Evolutionary conservation across 1,139 yeast species (phyloP).

Genomic region (Arxiozyma telluris): DNA sequence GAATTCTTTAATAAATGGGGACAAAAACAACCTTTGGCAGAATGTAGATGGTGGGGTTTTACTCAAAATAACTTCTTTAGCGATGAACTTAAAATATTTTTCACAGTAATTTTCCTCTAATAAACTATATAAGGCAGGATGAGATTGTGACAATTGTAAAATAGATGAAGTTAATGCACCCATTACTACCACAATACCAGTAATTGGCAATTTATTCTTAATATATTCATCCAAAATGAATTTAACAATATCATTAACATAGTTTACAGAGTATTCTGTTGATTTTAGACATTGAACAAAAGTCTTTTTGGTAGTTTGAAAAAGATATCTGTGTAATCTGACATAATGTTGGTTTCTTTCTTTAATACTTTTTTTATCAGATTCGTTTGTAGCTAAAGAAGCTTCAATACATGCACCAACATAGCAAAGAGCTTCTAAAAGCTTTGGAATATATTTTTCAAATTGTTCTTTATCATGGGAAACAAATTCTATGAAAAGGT

Average conservation of each 20-base stretch:
- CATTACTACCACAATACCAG: slow-evolving; percentile 29
- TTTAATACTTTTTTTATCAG: slow-evolving; percentile 12
- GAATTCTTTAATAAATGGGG: slow-evolving; percentile 36
- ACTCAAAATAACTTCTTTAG: slow-evolving; percentile 38
- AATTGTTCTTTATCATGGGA: slow-evolving; percentile 10
- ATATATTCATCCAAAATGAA: slow-evolving; percentile 11
- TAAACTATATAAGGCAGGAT: slow-evolving; percentile 34
- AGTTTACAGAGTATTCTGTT: slow-evolving; percentile 5
- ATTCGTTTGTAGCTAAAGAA: slow-evolving; percentile 22
- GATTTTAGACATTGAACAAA: slow-evolving; percentile 19
- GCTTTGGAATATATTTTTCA: slow-evolving; percentile 10
- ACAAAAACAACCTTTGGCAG: slow-evolving; percentile 21
- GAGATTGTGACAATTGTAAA: slow-evolving; percentile 35
- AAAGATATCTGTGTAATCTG: slow-evolving; percentile 40
- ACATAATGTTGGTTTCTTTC: slow-evolving; percentile 37
- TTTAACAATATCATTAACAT: slow-evolving; percentile 8
- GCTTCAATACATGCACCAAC: slow-evolving; percentile 19
- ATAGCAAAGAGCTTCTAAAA: slow-evolving; percentile 19
- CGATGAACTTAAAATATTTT: slow-evolving; percentile 27
- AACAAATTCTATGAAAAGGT: slow-evolving; percentile 16
- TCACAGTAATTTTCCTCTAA: slow-evolving; percentile 24
- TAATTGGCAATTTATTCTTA: slow-evolving; percentile 22
- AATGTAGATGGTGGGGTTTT: slow-evolving; percentile 36
- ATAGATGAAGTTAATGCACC: slow-evolving; percentile 38
- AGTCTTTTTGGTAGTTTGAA: slow-evolving; percentile 33